These are phyloP conservation scores for Kalanchoe fedtschenkoi DNA, from an alignment of 164 flowering plant genomes.

Conservation along the genomic window DNA sequence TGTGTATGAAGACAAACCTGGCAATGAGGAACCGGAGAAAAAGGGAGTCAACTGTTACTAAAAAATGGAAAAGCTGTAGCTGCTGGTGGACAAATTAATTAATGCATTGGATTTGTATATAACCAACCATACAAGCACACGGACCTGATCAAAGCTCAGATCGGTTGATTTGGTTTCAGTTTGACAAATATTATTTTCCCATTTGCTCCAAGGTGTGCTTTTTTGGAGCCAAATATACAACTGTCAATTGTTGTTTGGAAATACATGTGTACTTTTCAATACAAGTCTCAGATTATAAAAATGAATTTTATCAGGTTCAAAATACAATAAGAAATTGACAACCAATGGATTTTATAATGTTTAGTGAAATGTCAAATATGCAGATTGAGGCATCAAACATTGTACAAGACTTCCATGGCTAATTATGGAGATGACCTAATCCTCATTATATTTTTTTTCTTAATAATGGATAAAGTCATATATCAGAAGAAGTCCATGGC, in stretches of 20 bases:
- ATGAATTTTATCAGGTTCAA: too few relatives aligned
- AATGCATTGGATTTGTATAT: background rate
- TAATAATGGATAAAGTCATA: too few relatives aligned
- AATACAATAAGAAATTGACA: too few relatives aligned
- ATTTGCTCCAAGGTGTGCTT: too few relatives aligned
- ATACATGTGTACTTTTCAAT: too few relatives aligned
- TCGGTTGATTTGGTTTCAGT: background rate
- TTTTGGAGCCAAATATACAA: too few relatives aligned
- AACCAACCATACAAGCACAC: background rate
- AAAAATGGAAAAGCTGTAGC: background rate
- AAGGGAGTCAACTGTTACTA: background rate
- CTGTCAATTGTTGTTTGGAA: too few relatives aligned
- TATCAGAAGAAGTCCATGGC: too few relatives aligned
- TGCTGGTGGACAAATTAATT: background rate
- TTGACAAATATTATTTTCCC: background rate
- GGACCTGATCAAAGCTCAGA: conserved; percentile 1
- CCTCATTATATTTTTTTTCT: too few relatives aligned
- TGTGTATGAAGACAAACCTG: conserved; percentile 2
- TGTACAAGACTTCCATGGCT: background rate
- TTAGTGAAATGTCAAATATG: background rate
- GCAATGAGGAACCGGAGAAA: background rate
- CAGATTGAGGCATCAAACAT: background rate
- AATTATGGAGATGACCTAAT: too few relatives aligned
- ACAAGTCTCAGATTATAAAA: too few relatives aligned
- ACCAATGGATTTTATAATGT: too few relatives aligned